phyloP scores from a whole-genome alignment of 2,329 filamentous ascomycete genomes.

The Zasmidium angulare region DNA sequence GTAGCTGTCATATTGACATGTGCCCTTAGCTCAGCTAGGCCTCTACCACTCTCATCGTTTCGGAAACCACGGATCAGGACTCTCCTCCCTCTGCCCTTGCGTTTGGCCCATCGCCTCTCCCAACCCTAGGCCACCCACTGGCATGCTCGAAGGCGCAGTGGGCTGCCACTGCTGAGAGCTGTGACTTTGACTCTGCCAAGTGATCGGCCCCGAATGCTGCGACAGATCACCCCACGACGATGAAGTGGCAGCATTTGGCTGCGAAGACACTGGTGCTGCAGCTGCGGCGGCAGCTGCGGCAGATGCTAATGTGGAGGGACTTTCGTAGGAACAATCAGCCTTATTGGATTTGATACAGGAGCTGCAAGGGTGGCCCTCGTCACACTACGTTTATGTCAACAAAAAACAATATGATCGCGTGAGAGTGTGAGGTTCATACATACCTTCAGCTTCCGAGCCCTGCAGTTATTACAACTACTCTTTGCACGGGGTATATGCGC shows the following conservation, averaged over 20 bases:
- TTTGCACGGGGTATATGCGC: conserved; percentile 10
- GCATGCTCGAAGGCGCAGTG: too few species aligned
- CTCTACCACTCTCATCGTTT: conserved; percentile 6
- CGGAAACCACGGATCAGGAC: conserved; percentile 31
- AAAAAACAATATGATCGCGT: not conserved
- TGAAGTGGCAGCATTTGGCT: not conserved
- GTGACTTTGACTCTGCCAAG: not conserved
- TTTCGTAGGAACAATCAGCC: conserved; percentile 17
- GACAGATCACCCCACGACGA: not conserved
- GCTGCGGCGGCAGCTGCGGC: not conserved
- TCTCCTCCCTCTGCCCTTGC: conserved; percentile 11
- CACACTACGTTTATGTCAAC: conserved; percentile 16
- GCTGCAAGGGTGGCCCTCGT: conserved; percentile 18
- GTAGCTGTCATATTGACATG: too few species aligned
- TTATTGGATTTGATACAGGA: conserved; percentile 12
- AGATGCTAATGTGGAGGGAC: not conserved
- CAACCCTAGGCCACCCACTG: too few species aligned
- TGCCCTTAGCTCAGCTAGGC: too few species aligned
- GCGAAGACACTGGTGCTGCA: not conserved
- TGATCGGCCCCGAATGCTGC: not conserved
- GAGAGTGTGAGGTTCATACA: not conserved
- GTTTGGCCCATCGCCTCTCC: too few species aligned
- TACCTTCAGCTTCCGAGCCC: conserved; percentile 11
- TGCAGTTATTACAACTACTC: conserved; percentile 13
- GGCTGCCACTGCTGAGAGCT: too few species aligned